Percentiles rank a stretch among this genome's conserved stretches.
These are phyloP conservation scores for Leonotis leonurus DNA, from an alignment of 257 asterid genomes.

Conservation along the genomic window DNA sequence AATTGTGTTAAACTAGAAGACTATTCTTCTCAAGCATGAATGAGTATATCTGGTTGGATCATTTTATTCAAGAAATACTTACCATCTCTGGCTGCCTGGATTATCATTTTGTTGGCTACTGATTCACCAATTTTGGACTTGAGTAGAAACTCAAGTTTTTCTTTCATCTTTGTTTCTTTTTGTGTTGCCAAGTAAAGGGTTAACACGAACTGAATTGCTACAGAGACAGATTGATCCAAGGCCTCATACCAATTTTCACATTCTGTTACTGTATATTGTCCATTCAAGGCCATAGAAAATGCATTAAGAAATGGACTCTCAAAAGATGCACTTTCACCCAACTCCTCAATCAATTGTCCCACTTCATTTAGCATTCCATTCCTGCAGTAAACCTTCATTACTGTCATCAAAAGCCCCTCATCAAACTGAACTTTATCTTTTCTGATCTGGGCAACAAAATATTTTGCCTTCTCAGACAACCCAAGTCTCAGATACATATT, in stretches of 20 bases:
- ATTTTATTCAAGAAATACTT: conserved; percentile 14
- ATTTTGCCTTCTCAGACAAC: conserved; percentile 60
- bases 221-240: conserved; percentile 29
- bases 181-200: conserved; percentile 46
- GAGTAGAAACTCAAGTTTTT: conserved; percentile 44
- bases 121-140: conserved; percentile 45
- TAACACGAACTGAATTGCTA: conserved; percentile 56
- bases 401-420: conserved; percentile 60
- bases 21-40: not conserved
- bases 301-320: conserved; percentile 35
- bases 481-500: conserved; percentile 53
- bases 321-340: conserved; percentile 29
- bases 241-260: conserved; percentile 26
- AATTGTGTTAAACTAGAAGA: not conserved
- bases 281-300: conserved; percentile 35
- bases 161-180: conserved; percentile 34
- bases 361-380: conserved; percentile 70
- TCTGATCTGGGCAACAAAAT: conserved; percentile 50
- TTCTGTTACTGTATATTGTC: conserved; percentile 24
- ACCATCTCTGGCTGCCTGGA: conserved; percentile 64
- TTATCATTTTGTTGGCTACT: conserved; percentile 54
- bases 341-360: conserved; percentile 44
- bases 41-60: not conserved
- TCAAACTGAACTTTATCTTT: conserved; percentile 55
- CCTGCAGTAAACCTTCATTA: conserved; percentile 59